Conservation (phyloP, 2,329 filamentous ascomycete species). For the Apiospora kogelbergensis region DNA sequence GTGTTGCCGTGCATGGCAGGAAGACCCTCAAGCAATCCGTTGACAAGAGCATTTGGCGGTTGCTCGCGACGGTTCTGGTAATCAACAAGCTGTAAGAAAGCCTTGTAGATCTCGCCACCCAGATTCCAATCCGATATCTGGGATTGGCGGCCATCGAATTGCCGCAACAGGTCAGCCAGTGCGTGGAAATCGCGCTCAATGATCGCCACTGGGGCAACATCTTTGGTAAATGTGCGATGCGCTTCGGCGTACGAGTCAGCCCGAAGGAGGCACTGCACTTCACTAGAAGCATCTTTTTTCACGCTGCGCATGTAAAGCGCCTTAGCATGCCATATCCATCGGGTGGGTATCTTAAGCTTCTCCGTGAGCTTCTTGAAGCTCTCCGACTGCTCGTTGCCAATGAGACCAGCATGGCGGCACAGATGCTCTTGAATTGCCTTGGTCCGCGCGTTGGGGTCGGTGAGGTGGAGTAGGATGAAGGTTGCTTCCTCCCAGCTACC, state of each 20-base stretch:
- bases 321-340: conserved; percentile 86
- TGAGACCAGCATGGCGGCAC: conserved; percentile 66
- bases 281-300: conserved; percentile 65
- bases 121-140: conserved; percentile 71
- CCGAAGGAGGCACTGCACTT: conserved; percentile 78
- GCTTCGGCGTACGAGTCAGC: conserved; percentile 78
- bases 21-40: conserved; percentile 56
- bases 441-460: conserved; percentile 59
- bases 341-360: conserved; percentile 67
- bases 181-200: conserved; percentile 78
- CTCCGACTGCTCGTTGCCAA: conserved; percentile 58
- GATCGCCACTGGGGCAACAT: conserved; percentile 79
- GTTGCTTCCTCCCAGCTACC: conserved; percentile 69
- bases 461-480: conserved; percentile 79
- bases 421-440: conserved; percentile 72
- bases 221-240: conserved; percentile 76
- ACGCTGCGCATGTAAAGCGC: conserved; percentile 78
- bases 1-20: conserved; percentile 51
- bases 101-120: conserved; percentile 76
- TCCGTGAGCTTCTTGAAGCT: conserved; percentile 60
- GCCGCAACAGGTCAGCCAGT: conserved; percentile 67
- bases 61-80: conserved; percentile 36
- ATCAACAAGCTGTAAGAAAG: conserved; percentile 56
- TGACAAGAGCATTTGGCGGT: conserved; percentile 47
- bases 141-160: conserved; percentile 65